A percentile compares a stretch with the other conserved stretches of the same genome.
phyloP scores from a whole-genome alignment of 2,329 filamentous ascomycete genomes.

The Colletotrichum sp. region DNA sequence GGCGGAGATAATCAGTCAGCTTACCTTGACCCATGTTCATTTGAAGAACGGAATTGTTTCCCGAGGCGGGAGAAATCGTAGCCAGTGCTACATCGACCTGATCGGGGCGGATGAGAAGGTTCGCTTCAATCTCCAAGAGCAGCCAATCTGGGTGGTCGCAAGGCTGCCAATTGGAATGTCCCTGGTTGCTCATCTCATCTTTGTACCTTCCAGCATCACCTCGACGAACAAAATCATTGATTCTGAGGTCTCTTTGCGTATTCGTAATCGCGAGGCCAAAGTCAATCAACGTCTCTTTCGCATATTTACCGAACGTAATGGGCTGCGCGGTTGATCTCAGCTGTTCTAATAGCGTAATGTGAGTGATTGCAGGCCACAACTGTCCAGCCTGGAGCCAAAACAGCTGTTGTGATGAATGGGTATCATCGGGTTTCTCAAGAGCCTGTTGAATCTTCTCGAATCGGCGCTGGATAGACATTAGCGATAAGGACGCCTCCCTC shows the following conservation, averaged over 20 bases:
- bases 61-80: slow-evolving; percentile 59
- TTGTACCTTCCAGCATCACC: slow-evolving; percentile 30
- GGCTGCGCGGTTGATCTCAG: slow-evolving; percentile 38
- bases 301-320: slow-evolving; percentile 33
- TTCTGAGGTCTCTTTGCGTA: slow-evolving; percentile 49
- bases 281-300: slow-evolving; percentile 44
- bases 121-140: slow-evolving; percentile 69
- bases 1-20: slow-evolving; percentile 25
- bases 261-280: slow-evolving; percentile 49
- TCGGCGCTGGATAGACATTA: background rate
- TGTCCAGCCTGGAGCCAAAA: slow-evolving; percentile 46
- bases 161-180: slow-evolving; percentile 64
- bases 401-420: slow-evolving; percentile 23
- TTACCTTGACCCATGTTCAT: slow-evolving; percentile 71
- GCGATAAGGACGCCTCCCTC: background rate
- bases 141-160: slow-evolving; percentile 65
- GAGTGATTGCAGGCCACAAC: slow-evolving; percentile 52
- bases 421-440: background rate
- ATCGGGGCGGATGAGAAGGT: slow-evolving; percentile 65
- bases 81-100: slow-evolving; percentile 68
- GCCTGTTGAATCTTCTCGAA: background rate
- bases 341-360: slow-evolving; percentile 49
- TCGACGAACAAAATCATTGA: slow-evolving; percentile 35
- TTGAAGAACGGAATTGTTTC: slow-evolving; percentile 64
- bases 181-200: slow-evolving; percentile 51